Base-by-base conservation (phyloP, 1,284 basidiomycete genomes). In the Schizophyllum commune region DNA sequence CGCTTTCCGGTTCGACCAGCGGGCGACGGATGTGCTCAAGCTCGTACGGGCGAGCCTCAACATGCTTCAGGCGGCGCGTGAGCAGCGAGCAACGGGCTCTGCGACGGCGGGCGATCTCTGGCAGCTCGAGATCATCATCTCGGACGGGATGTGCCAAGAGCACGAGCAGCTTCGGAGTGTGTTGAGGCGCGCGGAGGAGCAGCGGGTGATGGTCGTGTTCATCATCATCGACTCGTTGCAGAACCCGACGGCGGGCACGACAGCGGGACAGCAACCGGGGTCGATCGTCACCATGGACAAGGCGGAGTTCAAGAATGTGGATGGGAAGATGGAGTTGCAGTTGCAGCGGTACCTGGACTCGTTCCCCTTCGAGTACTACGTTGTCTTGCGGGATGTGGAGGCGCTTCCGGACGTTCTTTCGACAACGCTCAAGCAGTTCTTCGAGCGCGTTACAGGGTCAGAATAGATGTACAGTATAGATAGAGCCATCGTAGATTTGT, bases 51-150 rank as follows among this genome's bases (percentile, higher is more conserved):
- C 85, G 22, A 95, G 92, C 64, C 78, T 99, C 51, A 74, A 81
- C 17, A 83, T 92, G 62, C 83, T 99, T 13, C 86, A 90, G 66
- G 80, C 80, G 33, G 90, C 94, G 32, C 77, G 92, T 55, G 89
- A 91, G 68, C 79, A 81, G 59, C 82, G 85, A 34, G 74, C 80
- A 15, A 79, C 78, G 72, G 78, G 78, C 34, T 86, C 85, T 20
- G 75, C 83, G 7, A 83, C 86, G n/a, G 82, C 85, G 2, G 82
- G 85, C 1, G 95, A 98, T 66, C 80, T 99, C 22, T 99, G 97
- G 97, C 97, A 99, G 72, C 82, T 99, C 60, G 86, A 98, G 74
- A 95, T 99, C 76, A 97, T 99, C 80, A 94, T 99, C 65, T 98
- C 96, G 19, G 97, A 99, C 72, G 97, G 97, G 33, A 92, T 98